A percentile compares a stretch with the other conserved stretches of the same genome.
These are phyloP conservation scores for Mycena metata DNA, from an alignment of 768 basidiomycete species.

Conservation along the genomic window DNA sequence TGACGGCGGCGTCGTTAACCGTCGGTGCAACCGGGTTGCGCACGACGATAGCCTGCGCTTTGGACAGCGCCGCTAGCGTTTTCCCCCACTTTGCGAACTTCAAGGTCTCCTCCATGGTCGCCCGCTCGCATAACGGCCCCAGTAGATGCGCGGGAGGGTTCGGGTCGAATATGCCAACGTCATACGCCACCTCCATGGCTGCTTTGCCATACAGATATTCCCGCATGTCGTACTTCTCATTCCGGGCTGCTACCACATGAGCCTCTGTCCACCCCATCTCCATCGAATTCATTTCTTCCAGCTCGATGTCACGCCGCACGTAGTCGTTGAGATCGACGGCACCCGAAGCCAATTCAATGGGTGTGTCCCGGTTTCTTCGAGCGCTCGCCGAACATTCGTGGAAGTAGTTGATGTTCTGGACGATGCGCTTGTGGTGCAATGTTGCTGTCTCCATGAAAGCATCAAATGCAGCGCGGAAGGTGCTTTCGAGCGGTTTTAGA, in stretches of 20 bases:
- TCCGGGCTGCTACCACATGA: background rate
- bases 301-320: background rate
- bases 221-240: background rate
- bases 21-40: background rate
- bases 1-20: background rate
- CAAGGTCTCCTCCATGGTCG: constrained; percentile 35
- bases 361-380: background rate
- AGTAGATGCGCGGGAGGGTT: background rate
- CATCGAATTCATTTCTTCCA: background rate
- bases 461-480: constrained; percentile 38
- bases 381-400: constrained; percentile 45
- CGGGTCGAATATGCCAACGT: background rate
- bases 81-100: constrained; percentile 38
- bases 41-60: background rate
- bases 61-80: background rate
- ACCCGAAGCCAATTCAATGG: background rate
- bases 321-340: constrained; percentile 11
- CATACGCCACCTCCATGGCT: background rate
- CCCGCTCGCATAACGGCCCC: background rate
- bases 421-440: background rate
- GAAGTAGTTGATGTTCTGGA: constrained; percentile 52
- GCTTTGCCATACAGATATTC: background rate
- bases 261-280: background rate
- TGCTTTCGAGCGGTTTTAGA: constrained; percentile 36
- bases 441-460: constrained; percentile 32